These are phyloP conservation scores for Candida methanosorbosa DNA, from an alignment of 805 yeast species.

Conservation along the genomic window DNA sequence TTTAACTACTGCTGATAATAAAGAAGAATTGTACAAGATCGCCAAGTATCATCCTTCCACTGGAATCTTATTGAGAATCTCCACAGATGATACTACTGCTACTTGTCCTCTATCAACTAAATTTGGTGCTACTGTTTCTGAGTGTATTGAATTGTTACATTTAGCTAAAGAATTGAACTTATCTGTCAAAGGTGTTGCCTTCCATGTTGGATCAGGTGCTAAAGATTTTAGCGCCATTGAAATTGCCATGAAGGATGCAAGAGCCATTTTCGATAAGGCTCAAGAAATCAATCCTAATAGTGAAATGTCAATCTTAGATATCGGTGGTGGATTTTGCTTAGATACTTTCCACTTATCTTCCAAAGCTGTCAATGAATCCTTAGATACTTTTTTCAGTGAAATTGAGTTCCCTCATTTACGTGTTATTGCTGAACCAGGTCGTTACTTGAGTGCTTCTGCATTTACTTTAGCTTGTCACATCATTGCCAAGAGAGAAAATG, in stretches of 20 bases:
- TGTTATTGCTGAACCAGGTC: slow-evolving; percentile 90
- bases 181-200: slow-evolving; percentile 76
- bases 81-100: slow-evolving; percentile 84
- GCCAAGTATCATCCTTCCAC: slow-evolving; percentile 60
- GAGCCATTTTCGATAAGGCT: slow-evolving; percentile 56
- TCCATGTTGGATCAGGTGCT: slow-evolving; percentile 95
- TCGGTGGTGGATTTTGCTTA: slow-evolving; percentile 88
- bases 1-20: slow-evolving; percentile 84
- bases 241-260: slow-evolving; percentile 68
- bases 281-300: slow-evolving; percentile 29
- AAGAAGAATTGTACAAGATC: slow-evolving; percentile 75
- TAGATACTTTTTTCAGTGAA: slow-evolving; percentile 54
- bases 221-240: slow-evolving; percentile 57
- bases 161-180: slow-evolving; percentile 55
- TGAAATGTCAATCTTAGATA: slow-evolving; percentile 53
- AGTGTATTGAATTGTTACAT: slow-evolving; percentile 46
- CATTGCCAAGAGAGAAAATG: slow-evolving; percentile 62
- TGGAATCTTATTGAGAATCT: slow-evolving; percentile 66
- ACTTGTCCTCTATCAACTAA: slow-evolving; percentile 81
- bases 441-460: slow-evolving; percentile 78
- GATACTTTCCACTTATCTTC: slow-evolving; percentile 53
- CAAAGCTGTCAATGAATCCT: slow-evolving; percentile 41
- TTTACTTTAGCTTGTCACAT: slow-evolving; percentile 79
- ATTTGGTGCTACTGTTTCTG: slow-evolving; percentile 68
- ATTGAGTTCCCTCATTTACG: slow-evolving; percentile 21